Evolutionary conservation across 306 rosid species (phyloP).

Genomic region (Trifolium repens): DNA sequence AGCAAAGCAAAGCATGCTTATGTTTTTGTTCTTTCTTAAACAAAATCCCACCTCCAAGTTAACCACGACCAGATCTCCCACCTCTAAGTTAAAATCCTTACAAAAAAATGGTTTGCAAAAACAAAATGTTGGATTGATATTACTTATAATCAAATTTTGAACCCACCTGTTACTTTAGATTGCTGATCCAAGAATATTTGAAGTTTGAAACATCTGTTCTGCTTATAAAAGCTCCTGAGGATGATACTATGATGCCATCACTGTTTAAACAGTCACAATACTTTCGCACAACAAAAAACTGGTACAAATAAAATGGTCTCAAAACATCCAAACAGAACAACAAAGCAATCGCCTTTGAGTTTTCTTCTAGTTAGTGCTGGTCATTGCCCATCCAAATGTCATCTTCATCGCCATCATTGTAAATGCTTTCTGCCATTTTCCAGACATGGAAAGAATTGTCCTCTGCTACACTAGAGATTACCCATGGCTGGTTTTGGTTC

Average conservation of each 20-base stretch:
- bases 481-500: conserved; percentile 83
- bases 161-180: neutral
- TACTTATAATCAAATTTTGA: too few relatives aligned
- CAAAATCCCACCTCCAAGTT: too few relatives aligned
- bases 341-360: conserved; percentile 22
- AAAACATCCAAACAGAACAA: conserved; percentile 11
- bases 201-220: neutral
- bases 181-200: neutral
- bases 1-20: neutral
- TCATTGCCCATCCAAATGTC: conserved; percentile 36
- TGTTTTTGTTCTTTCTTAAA: neutral
- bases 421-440: conserved; percentile 84
- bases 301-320: neutral
- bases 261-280: conserved; percentile 1
- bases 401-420: conserved; percentile 54
- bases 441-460: conserved; percentile 88
- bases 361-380: conserved; percentile 13
- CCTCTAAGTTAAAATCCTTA: neutral
- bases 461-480: conserved; percentile 87
- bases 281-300: neutral
- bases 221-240: neutral
- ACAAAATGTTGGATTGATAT: neutral
- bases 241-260: neutral
- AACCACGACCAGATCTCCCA: neutral
- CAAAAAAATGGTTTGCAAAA: too few relatives aligned